These are phyloP conservation scores for Oryza glaberrima DNA, from an alignment of 176 grass and related monocot species.

Conservation along the genomic window DNA sequence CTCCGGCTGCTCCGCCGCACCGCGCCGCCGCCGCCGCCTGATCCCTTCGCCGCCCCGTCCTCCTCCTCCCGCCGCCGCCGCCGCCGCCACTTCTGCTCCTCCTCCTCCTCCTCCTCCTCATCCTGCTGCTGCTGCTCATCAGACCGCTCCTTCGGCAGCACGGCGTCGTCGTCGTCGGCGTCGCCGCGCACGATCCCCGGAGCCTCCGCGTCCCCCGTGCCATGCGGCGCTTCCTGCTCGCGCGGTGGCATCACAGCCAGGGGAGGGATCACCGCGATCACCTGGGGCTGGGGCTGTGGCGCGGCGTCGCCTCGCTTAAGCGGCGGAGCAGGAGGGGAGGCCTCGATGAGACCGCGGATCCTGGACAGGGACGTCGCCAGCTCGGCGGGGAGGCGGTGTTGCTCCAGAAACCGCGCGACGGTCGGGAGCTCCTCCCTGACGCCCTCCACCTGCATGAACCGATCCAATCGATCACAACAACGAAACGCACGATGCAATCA, in stretches of 20 bases:
- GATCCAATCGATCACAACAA: background rate
- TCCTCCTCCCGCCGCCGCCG: background rate
- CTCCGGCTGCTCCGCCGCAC: conserved; percentile 24
- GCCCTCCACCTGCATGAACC: conserved; percentile 4
- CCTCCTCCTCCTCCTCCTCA: too few relatives aligned
- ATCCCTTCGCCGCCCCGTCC: background rate
- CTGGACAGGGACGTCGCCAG: conserved; percentile 21
- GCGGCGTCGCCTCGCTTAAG: background rate
- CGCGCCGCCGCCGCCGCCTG: background rate
- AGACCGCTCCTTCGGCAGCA: too few relatives aligned
- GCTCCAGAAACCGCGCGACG: background rate
- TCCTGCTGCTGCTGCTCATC: too few relatives aligned
- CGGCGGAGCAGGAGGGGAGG: background rate
- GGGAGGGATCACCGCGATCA: background rate
- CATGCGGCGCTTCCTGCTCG: background rate
- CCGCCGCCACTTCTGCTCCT: too few relatives aligned
- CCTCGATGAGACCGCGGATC: conserved; percentile 6
- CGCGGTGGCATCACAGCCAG: background rate
- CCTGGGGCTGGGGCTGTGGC: background rate
- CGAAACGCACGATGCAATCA: background rate
- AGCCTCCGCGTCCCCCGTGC: background rate
- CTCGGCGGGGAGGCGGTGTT: background rate
- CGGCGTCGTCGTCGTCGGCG: background rate
- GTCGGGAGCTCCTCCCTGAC: conserved; percentile 31
- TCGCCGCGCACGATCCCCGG: background rate